Percentiles rank a stretch among this genome's conserved stretches.
Conservation (phyloP, 2,329 filamentous ascomycete genomes). For the Calonectria pteridis region DNA sequence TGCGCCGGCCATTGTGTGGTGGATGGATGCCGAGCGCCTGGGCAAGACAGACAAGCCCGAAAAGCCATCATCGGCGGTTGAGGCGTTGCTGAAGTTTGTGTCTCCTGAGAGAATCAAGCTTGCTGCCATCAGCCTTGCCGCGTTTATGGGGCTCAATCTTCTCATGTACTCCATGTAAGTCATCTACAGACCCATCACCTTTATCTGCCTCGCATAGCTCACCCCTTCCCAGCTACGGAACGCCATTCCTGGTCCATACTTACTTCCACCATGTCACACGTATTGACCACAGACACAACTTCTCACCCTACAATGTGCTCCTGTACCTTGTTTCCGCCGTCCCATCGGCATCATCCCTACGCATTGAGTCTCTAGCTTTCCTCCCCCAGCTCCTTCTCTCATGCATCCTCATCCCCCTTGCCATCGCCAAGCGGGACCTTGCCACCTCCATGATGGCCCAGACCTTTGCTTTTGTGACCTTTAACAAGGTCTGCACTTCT, state of each 20-base stretch:
- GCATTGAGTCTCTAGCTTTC: slow-evolving; percentile 86
- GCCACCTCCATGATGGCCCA: slow-evolving; percentile 90
- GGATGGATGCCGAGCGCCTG: slow-evolving; percentile 73
- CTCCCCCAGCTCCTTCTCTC: slow-evolving; percentile 88
- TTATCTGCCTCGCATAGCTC: not conserved
- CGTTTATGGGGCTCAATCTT: slow-evolving; percentile 80
- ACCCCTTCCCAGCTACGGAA: slow-evolving; percentile 73
- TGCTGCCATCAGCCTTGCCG: slow-evolving; percentile 73
- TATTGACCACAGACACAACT: slow-evolving; percentile 97
- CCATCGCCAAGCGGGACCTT: slow-evolving; percentile 84
- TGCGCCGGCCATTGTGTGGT: slow-evolving; percentile 83
- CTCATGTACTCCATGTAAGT: slow-evolving; percentile 82
- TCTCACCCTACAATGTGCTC: slow-evolving; percentile 94
- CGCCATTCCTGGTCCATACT: slow-evolving; percentile 87
- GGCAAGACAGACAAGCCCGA: slow-evolving; percentile 27
- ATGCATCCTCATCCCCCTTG: slow-evolving; percentile 79
- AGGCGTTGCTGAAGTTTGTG: slow-evolving; percentile 56
- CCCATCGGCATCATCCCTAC: slow-evolving; percentile 54
- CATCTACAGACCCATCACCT: not conserved
- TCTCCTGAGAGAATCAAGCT: slow-evolving; percentile 69
- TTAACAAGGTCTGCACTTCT: slow-evolving; percentile 99
- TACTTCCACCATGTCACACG: slow-evolving; percentile 93
- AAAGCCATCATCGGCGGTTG: slow-evolving; percentile 36
- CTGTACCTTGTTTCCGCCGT: slow-evolving; percentile 86
- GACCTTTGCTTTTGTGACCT: slow-evolving; percentile 96